Evolutionary conservation across 2,329 filamentous ascomycete genomes (phyloP), one percentile per base, ranked within the genome.

Genomic region (Calonectria pauciramosa): DNA sequence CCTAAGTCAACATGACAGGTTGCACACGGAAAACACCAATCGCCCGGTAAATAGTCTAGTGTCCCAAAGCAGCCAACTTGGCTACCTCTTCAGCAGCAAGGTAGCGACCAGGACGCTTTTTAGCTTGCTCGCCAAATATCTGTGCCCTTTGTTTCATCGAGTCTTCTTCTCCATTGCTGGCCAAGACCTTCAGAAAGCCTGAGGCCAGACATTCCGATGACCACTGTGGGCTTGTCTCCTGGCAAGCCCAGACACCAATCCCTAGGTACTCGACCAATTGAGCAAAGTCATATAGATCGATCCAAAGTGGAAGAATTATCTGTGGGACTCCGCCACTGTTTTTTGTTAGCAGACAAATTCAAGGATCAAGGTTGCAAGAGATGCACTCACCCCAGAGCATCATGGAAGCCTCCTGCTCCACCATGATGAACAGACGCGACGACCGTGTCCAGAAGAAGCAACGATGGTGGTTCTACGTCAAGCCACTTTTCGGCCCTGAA

Each of bases 231-330:
- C 85, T 84, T 1, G 80, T 80, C 6, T 79, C 77, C n/a, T 81
- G 79, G 64, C 82, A 85, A 1, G 80, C 86, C 80, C 85, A 87
- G 0, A 86, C 73, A 0, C 88, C 88, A 14, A 89, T 82, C 0
- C 85, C 85, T 0, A 87, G 76, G 65, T 82, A 85, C 76, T 89
- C 87, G 0, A 84, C 86, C 2, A 84, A 82, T 18, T 81, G 80
- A 10, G 87, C 87, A 68, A 85, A 88, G 64, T 88, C 87, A 69
- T 88, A 88, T 0, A 85, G 83, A 66, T 89, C 88, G 0, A 85
- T 80, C 88, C 88, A 89, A 0, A 85, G 74, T 0, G 89, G 88
- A 1, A 90, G 81, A 8, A 89, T 75, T 8, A 89, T 76, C 51
- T 89, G 88, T 2, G 88, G 86, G 5, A 87, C 81, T 2, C 87